A percentile compares a stretch with the other conserved stretches of the same genome.
phyloP scores from a whole-genome alignment of 108 stramenopile genomes.

The Bacterosira constricta region DNA sequence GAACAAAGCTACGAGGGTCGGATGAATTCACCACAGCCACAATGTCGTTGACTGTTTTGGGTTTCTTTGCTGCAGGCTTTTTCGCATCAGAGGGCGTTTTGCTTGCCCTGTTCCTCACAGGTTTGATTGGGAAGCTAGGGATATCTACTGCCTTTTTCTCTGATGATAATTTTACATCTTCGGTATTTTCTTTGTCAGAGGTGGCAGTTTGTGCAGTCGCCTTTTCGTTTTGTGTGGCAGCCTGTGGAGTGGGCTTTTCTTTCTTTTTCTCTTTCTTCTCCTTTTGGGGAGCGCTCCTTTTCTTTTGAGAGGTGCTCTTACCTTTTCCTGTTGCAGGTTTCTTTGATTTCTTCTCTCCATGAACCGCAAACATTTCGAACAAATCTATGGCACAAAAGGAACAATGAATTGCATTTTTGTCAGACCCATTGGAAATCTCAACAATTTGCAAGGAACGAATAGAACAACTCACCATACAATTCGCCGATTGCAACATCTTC shows the following conservation, averaged over 20 bases:
- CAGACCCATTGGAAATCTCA: not conserved
- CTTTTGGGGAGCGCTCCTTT: not conserved
- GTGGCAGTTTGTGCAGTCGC: not conserved
- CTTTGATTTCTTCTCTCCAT: conserved; percentile 46
- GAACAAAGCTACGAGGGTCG: conserved; percentile 27
- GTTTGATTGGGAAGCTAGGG: conserved; percentile 4
- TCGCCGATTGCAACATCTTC: conserved; percentile 55
- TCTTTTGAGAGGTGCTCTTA: conserved; percentile 7
- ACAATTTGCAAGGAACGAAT: not conserved
- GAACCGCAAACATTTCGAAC: conserved; percentile 38
- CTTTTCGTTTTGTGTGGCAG: not conserved
- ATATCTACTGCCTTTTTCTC: not conserved
- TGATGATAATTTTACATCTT: not conserved
- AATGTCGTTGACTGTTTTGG: conserved; percentile 7
- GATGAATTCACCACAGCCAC: conserved; percentile 23
- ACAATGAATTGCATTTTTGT: not conserved
- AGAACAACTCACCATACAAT: conserved; percentile 57
- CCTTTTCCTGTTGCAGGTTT: not conserved
- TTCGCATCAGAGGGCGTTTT: not conserved
- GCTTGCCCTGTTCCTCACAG: conserved; percentile 1
- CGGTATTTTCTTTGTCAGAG: not conserved
- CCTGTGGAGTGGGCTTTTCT: not conserved
- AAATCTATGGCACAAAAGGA: conserved; percentile 37
- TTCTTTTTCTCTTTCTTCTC: not conserved
- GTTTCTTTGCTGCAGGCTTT: conserved; percentile 10